Evolutionary conservation across 495 filamentous ascomycete genomes (phyloP).

Genomic region (Penicillium longicatenatum): DNA sequence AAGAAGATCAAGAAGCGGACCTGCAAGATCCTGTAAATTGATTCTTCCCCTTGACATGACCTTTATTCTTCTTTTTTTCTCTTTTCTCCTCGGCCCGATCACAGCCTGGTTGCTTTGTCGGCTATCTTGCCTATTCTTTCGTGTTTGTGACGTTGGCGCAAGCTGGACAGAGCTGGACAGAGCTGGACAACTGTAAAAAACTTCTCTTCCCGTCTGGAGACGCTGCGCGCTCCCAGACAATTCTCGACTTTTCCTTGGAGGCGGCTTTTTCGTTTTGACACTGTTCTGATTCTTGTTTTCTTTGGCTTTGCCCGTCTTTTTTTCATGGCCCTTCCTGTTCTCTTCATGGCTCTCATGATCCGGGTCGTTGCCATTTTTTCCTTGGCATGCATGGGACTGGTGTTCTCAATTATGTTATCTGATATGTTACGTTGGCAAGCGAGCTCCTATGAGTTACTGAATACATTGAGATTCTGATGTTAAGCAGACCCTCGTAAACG

Average conservation of each 20-base stretch:
- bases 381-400: slow-evolving; percentile 50
- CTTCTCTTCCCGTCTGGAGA: slow-evolving; percentile 21
- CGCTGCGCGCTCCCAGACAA: slow-evolving; percentile 27
- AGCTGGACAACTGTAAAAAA: slow-evolving; percentile 30
- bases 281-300: slow-evolving; percentile 22
- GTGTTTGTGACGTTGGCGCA: slow-evolving; percentile 29
- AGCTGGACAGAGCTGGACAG: slow-evolving; percentile 25
- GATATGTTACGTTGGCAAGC: slow-evolving; percentile 39
- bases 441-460: slow-evolving; percentile 34
- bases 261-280: slow-evolving; percentile 26
- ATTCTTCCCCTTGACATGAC: slow-evolving; percentile 3
- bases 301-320: slow-evolving; percentile 22
- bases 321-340: slow-evolving; percentile 22
- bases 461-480: slow-evolving; percentile 23
- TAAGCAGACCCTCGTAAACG: slow-evolving; percentile 1
- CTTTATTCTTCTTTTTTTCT: slow-evolving; percentile 23
- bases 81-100: slow-evolving; percentile 26
- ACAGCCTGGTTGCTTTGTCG: slow-evolving; percentile 48
- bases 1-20: slow-evolving; percentile 66
- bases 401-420: slow-evolving; percentile 40
- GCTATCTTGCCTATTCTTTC: slow-evolving; percentile 24
- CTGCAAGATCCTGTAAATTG: slow-evolving; percentile 68
- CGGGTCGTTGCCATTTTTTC: slow-evolving; percentile 35
- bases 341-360: slow-evolving; percentile 40
- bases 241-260: slow-evolving; percentile 17